Conservation (phyloP, 805 yeast species). For the Gaillardinia entomophila region DNA sequence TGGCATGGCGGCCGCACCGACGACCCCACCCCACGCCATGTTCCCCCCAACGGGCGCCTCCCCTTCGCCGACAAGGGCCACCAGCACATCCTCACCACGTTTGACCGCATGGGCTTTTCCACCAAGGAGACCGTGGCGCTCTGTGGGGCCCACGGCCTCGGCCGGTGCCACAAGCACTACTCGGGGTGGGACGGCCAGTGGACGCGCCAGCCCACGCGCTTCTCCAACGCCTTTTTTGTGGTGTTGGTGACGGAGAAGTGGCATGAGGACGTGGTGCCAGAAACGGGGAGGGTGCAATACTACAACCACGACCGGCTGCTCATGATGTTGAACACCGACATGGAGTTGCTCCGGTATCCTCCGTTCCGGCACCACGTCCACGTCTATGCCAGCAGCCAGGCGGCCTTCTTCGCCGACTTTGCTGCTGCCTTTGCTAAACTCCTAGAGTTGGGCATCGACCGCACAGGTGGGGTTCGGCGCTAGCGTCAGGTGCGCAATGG, state of each 20-base stretch:
- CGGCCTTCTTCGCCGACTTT: constrained; percentile 58
- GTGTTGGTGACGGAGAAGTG: constrained; percentile 38
- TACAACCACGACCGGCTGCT: constrained; percentile 56
- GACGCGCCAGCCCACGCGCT: constrained; percentile 74
- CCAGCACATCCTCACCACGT: constrained; percentile 40
- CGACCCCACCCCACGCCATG: constrained; percentile 39
- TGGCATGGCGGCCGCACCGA: constrained; percentile 86
- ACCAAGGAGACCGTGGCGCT: constrained; percentile 72
- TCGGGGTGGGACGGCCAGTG: constrained; percentile 88
- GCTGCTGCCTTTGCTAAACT: constrained; percentile 62
- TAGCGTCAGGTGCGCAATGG: too few species aligned
- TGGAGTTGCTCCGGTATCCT: constrained; percentile 60
- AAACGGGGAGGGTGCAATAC: constrained; percentile 51
- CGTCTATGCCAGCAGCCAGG: constrained; percentile 62
- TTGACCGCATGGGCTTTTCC: constrained; percentile 48
- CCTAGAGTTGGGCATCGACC: constrained; percentile 66
- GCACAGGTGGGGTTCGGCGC: constrained; percentile 4
- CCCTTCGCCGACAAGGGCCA: constrained; percentile 45
- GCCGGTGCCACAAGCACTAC: constrained; percentile 65
- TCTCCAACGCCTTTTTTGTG: constrained; percentile 66
- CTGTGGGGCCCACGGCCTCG: constrained; percentile 71
- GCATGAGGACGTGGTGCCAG: constrained; percentile 41
- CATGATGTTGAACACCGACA: constrained; percentile 87
- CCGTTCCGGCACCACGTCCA: constrained; percentile 57
- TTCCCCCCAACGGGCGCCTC: constrained; percentile 46